Percentiles rank a stretch among this genome's conserved stretches.
Conservation (phyloP, 345 rosid species). For the Eucalyptus cladocalyx region DNA sequence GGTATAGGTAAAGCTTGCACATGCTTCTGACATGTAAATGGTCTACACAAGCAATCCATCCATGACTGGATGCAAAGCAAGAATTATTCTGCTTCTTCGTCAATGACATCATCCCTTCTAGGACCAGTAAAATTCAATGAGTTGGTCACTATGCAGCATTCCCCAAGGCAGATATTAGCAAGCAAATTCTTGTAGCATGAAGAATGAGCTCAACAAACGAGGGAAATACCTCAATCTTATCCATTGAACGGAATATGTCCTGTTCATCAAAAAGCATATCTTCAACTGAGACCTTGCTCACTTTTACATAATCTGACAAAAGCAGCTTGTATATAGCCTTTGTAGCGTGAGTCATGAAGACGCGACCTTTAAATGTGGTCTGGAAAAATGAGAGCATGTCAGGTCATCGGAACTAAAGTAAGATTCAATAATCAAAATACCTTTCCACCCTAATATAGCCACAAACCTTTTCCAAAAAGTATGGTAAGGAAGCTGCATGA, state of each 20-base stretch:
- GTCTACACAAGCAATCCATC: neutral
- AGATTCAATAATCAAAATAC: neutral
- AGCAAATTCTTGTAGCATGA: neutral
- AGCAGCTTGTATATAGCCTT: constrained; percentile 84
- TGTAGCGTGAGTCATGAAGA: constrained; percentile 95
- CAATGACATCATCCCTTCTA: neutral
- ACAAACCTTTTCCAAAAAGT: constrained; percentile 86
- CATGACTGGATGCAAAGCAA: neutral
- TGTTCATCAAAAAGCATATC: constrained; percentile 93
- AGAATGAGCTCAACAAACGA: neutral
- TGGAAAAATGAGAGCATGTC: constrained; percentile 4
- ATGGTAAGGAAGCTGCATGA: constrained; percentile 95
- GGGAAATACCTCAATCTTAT: constrained; percentile 67
- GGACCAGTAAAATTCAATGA: neutral
- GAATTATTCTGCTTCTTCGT: neutral
- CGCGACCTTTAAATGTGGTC: constrained; percentile 86
- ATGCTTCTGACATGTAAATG: neutral
- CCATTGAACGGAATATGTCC: constrained; percentile 82
- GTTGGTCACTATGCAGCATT: neutral
- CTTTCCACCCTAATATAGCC: neutral
- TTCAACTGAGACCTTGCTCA: constrained; percentile 94
- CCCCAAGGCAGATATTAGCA: neutral
- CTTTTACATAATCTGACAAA: constrained; percentile 88
- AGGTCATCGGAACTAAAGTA: neutral
- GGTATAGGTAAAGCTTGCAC: neutral